Conservation (phyloP, 352 stramenopile species). For the Elongisporangium senticosum region DNA sequence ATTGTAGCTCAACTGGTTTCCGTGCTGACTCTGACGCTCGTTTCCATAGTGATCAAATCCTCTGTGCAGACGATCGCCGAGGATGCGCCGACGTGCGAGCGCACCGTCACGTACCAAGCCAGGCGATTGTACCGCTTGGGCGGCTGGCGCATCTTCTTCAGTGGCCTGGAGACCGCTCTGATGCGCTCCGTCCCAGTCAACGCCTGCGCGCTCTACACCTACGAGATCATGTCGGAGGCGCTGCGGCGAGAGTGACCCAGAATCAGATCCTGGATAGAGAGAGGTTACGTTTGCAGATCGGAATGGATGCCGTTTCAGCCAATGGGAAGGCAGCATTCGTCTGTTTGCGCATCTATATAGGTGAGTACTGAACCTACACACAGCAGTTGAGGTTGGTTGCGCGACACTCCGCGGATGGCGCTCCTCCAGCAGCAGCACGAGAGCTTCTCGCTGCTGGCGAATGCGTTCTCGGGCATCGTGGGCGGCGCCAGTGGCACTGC, state of each 20-base stretch:
- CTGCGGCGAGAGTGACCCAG: conserved; percentile 14
- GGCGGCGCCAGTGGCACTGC: conserved; percentile 48
- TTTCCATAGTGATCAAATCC: conserved; percentile 74
- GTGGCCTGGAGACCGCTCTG: conserved; percentile 70
- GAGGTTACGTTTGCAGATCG: background rate
- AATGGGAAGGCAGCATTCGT: background rate
- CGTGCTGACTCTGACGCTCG: background rate
- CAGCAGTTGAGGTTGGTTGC: no score
- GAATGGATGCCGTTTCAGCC: background rate
- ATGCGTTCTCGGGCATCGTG: conserved; percentile 41
- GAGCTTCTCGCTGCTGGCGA: conserved; percentile 39
- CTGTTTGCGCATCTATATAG: background rate
- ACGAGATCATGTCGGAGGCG: conserved; percentile 69
- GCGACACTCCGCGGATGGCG: conserved; percentile 10
- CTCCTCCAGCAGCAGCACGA: conserved; percentile 20
- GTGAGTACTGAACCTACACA: no score
- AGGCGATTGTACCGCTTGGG: conserved; percentile 58
- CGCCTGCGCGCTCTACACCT: conserved; percentile 81
- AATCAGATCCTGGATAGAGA: background rate
- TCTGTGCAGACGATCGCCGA: conserved; percentile 80
- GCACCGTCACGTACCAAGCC: conserved; percentile 69
- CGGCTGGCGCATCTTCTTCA: conserved; percentile 74
- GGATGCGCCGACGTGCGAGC: conserved; percentile 39
- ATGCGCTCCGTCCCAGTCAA: conserved; percentile 81
- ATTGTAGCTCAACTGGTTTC: background rate